These are phyloP conservation scores for Sarocladium oryzae DNA, from an alignment of 2,329 filamentous ascomycete genomes.

Conservation along the genomic window DNA sequence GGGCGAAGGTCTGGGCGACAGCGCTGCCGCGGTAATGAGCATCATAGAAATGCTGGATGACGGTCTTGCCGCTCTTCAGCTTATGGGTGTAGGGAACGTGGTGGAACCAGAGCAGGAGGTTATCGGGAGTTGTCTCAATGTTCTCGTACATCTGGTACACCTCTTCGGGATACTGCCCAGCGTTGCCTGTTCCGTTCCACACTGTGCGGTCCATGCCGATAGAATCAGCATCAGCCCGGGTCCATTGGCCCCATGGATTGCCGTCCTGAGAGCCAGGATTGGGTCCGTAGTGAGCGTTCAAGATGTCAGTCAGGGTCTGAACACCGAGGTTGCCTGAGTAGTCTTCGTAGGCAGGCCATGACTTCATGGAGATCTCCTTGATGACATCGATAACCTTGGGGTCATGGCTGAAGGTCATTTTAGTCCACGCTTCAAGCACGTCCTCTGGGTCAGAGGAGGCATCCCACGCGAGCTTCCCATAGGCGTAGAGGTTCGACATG, in stretches of 20 bases:
- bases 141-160: slow-evolving; percentile 53
- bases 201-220: slow-evolving; percentile 70
- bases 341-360: slow-evolving; percentile 65
- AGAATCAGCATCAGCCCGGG: slow-evolving; percentile 49
- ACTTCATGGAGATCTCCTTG: slow-evolving; percentile 57
- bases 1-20: slow-evolving; percentile 52
- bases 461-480: slow-evolving; percentile 61
- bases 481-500: slow-evolving; percentile 68
- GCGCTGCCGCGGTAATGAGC: slow-evolving; percentile 54
- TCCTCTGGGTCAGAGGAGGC: slow-evolving; percentile 34
- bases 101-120: slow-evolving; percentile 68
- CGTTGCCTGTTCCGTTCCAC: slow-evolving; percentile 57
- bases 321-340: slow-evolving; percentile 65
- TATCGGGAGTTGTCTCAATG: slow-evolving; percentile 57
- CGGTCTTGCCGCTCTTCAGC: slow-evolving; percentile 57
- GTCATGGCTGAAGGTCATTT: slow-evolving; percentile 56
- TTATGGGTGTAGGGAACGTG: slow-evolving; percentile 61
- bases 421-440: slow-evolving; percentile 60
- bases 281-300: slow-evolving; percentile 61
- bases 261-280: slow-evolving; percentile 60
- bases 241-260: slow-evolving; percentile 69
- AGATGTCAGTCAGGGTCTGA: slow-evolving; percentile 62
- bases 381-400: slow-evolving; percentile 50
- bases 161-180: slow-evolving; percentile 60
- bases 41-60: slow-evolving; percentile 62